These are phyloP conservation scores for Blastobotrys malaysiensis DNA, from an alignment of 1,139 yeast species.

Conservation along the genomic window DNA sequence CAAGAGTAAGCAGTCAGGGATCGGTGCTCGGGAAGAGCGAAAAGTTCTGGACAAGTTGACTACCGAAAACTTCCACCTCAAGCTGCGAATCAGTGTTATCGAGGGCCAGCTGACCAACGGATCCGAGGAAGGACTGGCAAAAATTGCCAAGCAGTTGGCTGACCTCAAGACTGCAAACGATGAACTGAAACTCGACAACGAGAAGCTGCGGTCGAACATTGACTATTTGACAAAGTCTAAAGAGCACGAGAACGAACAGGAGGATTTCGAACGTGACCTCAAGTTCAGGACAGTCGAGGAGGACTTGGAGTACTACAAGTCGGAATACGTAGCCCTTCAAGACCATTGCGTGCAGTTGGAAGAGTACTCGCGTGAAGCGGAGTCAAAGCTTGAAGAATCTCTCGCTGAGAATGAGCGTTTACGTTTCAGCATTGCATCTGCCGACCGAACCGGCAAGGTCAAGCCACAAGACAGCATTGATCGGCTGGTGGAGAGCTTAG, in stretches of 20 bases:
- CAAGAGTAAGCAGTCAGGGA: conserved; percentile 4
- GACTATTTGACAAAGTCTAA: conserved; percentile 9
- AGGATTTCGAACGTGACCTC: conserved; percentile 10
- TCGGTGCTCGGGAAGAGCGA: conserved; percentile 16
- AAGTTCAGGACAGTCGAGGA: conserved; percentile 13
- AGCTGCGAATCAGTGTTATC: conserved; percentile 18
- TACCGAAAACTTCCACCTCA: conserved; percentile 19
- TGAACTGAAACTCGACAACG: conserved; percentile 17
- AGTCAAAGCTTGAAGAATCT: conserved; percentile 8
- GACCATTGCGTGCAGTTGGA: conserved; percentile 10
- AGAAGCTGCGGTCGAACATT: conserved; percentile 17
- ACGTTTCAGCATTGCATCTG: neutral
- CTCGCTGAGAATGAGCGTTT: conserved; percentile 1
- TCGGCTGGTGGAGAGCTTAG: neutral
- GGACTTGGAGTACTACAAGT: conserved; percentile 11
- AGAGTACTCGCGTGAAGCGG: conserved; percentile 3
- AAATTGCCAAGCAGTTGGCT: conserved; percentile 17
- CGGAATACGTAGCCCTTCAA: conserved; percentile 10
- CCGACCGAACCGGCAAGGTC: neutral
- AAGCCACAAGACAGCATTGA: neutral
- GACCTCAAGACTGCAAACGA: conserved; percentile 18
- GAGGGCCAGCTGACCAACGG: conserved; percentile 15
- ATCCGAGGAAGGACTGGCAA: conserved; percentile 19
- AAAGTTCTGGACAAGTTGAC: conserved; percentile 14
- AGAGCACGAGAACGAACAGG: conserved; percentile 12